Evolutionary conservation across 1,284 basidiomycete species (phyloP), one percentile per base, ranked within the genome.

Genomic region (Leccinum pallidistipes): DNA sequence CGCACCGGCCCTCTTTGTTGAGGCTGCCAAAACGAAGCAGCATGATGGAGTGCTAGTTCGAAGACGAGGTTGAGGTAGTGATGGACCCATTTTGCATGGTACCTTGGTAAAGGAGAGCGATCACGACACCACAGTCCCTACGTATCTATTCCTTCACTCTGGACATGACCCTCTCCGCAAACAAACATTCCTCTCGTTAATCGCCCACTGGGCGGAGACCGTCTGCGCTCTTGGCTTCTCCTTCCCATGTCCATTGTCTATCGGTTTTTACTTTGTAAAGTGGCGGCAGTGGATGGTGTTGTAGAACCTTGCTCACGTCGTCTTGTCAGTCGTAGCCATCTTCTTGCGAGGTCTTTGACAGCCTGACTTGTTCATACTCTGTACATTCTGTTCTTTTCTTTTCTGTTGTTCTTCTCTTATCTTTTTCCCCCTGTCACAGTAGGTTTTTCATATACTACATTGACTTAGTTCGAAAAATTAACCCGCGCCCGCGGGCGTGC

Each of bases 91-190:
- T 62, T 70, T 62, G 67, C 69, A 67, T 62, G 64, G 68, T 64
- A 65, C 62, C 58, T 62, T 57, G 60, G 57, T 61, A 57, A 67
- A 57, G 55, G 66, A 70, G 57, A 62, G 62, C 61, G 57, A 71
- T 58, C 59, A 47, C 60, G 61, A 63, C 61, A 63, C 52, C 62
- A 73, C 69, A 64, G 66, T 63, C 67, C 69, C 68, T 71, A 71
- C 70, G 55, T 72, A 75, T 72, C 72, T 73, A 74, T 74, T 71
- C 60, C 62, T 64, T 74, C 71, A 60, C 68, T 65, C 61, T 58
- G 66, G 73, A 71, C 70, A 60, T 64, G 71, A 61, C 58, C 54
- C 65, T 60, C 66, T 63, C 64, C 63, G 58, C 65, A 62, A 69
- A 56, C 56, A 61, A 64, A 18, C 58, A 61, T 55, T 59, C 60